A percentile compares a stretch with the other conserved stretches of the same genome.
These are phyloP conservation scores for Carex scoparia DNA, from an alignment of 176 grass and related monocot species.

Conservation along the genomic window DNA sequence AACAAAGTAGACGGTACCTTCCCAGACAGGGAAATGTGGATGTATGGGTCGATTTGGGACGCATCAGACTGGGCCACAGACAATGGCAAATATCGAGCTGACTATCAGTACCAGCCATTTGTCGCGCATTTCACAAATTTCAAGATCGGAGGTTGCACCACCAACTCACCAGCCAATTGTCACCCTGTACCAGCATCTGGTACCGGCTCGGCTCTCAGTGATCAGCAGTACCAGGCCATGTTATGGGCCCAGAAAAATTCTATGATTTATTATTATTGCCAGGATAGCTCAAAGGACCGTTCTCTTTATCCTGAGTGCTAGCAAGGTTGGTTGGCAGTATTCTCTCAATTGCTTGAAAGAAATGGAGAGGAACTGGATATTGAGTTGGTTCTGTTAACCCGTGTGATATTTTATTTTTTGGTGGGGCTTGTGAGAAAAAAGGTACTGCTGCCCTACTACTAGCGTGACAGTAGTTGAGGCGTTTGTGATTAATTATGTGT, in stretches of 20 bases:
- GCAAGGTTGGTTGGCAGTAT: neutral
- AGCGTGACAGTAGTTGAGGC: constrained; percentile 31
- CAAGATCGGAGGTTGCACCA: constrained; percentile 50
- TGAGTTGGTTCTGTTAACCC: neutral
- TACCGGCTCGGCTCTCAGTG: constrained; percentile 24
- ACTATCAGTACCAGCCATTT: constrained; percentile 74
- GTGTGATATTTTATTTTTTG: neutral
- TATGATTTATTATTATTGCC: constrained; percentile 58
- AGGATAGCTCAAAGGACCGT: constrained; percentile 42
- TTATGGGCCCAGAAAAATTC: constrained; percentile 48
- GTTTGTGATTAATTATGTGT: constrained; percentile 14
- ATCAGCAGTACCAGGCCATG: constrained; percentile 38
- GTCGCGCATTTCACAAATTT: constrained; percentile 29
- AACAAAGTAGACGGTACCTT: constrained; percentile 40
- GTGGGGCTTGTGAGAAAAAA: neutral
- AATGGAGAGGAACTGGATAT: neutral
- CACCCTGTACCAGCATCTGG: constrained; percentile 34
- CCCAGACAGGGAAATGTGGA: constrained; percentile 59
- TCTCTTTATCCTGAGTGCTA: constrained; percentile 54
- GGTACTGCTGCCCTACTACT: constrained; percentile 23
- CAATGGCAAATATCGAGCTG: constrained; percentile 49
- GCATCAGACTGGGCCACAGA: constrained; percentile 87
- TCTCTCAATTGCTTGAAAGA: neutral
- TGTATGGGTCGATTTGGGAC: constrained; percentile 77
- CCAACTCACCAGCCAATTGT: constrained; percentile 25